Evolutionary conservation across 495 filamentous ascomycete genomes (phyloP).

Genomic region (Aspergillus avenaceus): DNA sequence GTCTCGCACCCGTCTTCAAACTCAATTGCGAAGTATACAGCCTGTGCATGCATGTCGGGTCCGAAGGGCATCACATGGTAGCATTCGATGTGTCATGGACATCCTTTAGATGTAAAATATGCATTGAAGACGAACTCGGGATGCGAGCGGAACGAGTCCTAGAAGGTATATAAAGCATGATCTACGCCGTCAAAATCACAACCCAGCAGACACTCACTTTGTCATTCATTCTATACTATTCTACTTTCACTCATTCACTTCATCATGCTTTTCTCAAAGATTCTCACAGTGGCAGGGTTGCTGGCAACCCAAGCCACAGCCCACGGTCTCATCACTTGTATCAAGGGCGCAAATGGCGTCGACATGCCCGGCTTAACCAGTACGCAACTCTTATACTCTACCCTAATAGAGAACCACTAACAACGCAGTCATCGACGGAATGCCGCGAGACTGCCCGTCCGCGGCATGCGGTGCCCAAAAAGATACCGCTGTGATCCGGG

Average conservation of each 20-base stretch:
- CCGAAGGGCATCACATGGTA: not conserved
- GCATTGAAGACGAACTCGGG: no score
- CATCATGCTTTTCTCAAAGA: not conserved
- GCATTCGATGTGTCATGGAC: not conserved
- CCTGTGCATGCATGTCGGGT: no score
- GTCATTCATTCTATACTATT: not conserved
- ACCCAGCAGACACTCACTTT: not conserved
- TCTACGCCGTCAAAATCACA: not conserved
- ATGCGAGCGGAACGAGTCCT: no score
- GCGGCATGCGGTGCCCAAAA: slow-evolving; percentile 43
- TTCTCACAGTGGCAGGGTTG: not conserved
- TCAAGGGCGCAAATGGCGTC: slow-evolving; percentile 51
- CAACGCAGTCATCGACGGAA: slow-evolving; percentile 50
- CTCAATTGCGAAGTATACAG: not conserved
- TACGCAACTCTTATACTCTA: not conserved
- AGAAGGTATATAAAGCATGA: not conserved
- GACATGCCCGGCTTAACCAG: slow-evolving; percentile 50
- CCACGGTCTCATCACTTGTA: slow-evolving; percentile 49
- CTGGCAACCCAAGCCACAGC: slow-evolving; percentile 25
- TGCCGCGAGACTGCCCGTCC: slow-evolving; percentile 51
- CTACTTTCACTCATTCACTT: not conserved
- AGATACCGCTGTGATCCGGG: slow-evolving; percentile 50
- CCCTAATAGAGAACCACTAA: not conserved
- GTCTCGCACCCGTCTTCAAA: not conserved
- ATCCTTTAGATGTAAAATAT: not conserved